Percentiles rank a stretch among this genome's conserved stretches.
Conservation (phyloP, 208 protist genomes). For the Zelonia costaricensis region DNA sequence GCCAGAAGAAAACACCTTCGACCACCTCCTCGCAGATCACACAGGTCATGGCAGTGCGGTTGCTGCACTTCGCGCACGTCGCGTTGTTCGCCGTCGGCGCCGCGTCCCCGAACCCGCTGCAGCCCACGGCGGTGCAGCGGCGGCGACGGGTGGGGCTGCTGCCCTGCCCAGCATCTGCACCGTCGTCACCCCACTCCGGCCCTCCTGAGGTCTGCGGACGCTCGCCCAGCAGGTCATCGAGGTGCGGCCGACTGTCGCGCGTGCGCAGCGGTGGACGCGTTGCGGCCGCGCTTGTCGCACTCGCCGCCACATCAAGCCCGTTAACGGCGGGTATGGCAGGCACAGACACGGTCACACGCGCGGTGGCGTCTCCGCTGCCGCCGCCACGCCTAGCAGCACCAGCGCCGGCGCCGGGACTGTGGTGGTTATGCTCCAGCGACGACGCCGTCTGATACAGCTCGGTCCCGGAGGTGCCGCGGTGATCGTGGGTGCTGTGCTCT, state of each 20-base stretch:
- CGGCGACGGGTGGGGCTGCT: not conserved
- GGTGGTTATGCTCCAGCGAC: too few species aligned
- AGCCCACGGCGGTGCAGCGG: slow-evolving; percentile 17
- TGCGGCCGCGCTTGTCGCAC: too few species aligned
- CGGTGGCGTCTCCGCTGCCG: too few species aligned
- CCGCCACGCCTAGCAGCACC: too few species aligned
- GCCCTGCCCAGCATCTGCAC: not conserved
- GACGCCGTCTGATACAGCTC: not conserved
- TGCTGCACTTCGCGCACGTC: slow-evolving; percentile 47
- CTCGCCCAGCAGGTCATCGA: too few species aligned
- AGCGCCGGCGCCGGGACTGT: too few species aligned
- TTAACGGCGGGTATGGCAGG: too few species aligned
- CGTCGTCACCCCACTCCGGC: not conserved
- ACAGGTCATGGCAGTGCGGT: slow-evolving; percentile 57
- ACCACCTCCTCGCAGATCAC: slow-evolving; percentile 85
- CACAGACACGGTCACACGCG: too few species aligned
- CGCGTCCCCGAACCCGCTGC: not conserved
- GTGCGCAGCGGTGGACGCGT: too few species aligned
- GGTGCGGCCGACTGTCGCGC: too few species aligned
- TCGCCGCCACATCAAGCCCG: too few species aligned
- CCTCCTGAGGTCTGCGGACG: too few species aligned
- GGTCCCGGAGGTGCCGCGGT: not conserved
- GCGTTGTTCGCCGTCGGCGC: slow-evolving; percentile 50
- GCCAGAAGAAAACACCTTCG: slow-evolving; percentile 82
- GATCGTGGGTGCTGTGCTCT: slow-evolving; percentile 9